A percentile compares a stretch with the other conserved stretches of the same genome.
Conservation (phyloP, 2,329 filamentous ascomycete species). For the Camillea tinctor region DNA sequence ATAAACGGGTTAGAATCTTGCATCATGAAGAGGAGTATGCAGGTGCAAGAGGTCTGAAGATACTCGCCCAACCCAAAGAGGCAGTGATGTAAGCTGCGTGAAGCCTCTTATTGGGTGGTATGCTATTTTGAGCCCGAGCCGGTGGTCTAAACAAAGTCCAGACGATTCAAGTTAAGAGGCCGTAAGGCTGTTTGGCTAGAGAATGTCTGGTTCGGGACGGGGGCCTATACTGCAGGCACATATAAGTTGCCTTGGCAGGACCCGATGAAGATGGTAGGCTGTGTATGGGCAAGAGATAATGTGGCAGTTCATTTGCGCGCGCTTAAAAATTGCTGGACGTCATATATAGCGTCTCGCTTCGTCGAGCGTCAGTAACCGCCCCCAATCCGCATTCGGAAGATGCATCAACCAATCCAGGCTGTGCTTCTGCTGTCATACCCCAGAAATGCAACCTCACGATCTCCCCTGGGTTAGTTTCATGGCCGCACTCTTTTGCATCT, state of each 20-base stretch:
- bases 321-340: constrained; percentile 4
- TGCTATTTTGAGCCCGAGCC: constrained; percentile 16
- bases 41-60: constrained; percentile 5
- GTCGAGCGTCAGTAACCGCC: constrained; percentile 1
- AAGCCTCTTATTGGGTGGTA: constrained; percentile 20
- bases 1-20: constrained; percentile 1
- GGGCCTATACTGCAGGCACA: constrained; percentile 8
- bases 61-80: constrained; percentile 3
- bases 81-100: constrained; percentile 7
- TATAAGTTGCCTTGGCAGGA: constrained; percentile 18
- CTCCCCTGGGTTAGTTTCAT: neutral
- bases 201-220: constrained; percentile 10
- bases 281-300: neutral
- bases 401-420: neutral
- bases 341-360: neutral
- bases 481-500: neutral
- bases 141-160: constrained; percentile 11
- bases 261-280: constrained; percentile 7
- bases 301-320: constrained; percentile 5
- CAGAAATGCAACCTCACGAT: neutral
- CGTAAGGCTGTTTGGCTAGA: constrained; percentile 13
- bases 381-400: neutral
- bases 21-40: constrained; percentile 8
- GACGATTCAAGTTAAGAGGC: constrained; percentile 2
- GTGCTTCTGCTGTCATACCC: neutral